Evolutionary conservation across 192 early-diverging fungal species (phyloP).

Genomic region (Kappamyces sp.): DNA sequence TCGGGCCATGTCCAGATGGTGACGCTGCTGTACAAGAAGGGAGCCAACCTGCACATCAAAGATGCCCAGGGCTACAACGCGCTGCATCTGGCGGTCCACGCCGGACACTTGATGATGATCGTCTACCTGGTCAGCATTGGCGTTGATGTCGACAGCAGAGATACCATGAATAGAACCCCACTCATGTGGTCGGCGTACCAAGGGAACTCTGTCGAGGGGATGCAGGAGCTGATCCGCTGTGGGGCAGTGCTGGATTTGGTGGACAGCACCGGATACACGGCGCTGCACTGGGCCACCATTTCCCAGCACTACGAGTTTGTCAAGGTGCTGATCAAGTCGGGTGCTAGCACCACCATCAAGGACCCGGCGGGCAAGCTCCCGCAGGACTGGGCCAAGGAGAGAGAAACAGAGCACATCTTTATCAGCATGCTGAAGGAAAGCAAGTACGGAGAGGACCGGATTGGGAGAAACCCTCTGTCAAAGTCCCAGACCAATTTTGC

Average conservation of each 20-base stretch:
- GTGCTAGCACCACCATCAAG: slow-evolving; percentile 56
- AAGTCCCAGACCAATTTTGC: no score
- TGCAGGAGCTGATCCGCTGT: slow-evolving; percentile 63
- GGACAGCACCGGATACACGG: slow-evolving; percentile 71
- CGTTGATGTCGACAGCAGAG: slow-evolving; percentile 66
- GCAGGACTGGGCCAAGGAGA: slow-evolving; percentile 71
- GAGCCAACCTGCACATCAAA: slow-evolving; percentile 64
- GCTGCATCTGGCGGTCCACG: slow-evolving; percentile 84
- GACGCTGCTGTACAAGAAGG: slow-evolving; percentile 63
- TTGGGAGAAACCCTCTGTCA: no score
- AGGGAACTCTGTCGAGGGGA: slow-evolving; percentile 61
- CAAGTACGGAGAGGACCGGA: neutral
- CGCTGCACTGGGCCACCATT: slow-evolving; percentile 86
- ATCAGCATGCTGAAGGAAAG: slow-evolving; percentile 23
- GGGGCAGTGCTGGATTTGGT: slow-evolving; percentile 63
- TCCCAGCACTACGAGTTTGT: slow-evolving; percentile 46
- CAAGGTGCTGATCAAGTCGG: slow-evolving; percentile 66
- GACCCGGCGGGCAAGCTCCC: slow-evolving; percentile 78
- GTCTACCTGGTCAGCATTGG: slow-evolving; percentile 67
- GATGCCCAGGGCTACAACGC: slow-evolving; percentile 88
- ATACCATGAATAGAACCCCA: slow-evolving; percentile 75
- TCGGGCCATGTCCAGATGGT: slow-evolving; percentile 68
- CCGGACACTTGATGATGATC: slow-evolving; percentile 69
- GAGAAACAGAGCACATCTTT: slow-evolving; percentile 43
- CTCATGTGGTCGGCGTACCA: slow-evolving; percentile 96